Base-by-base conservation (phyloP, 192 early-diverging fungal species). In the Coemansia sp. region DNA sequence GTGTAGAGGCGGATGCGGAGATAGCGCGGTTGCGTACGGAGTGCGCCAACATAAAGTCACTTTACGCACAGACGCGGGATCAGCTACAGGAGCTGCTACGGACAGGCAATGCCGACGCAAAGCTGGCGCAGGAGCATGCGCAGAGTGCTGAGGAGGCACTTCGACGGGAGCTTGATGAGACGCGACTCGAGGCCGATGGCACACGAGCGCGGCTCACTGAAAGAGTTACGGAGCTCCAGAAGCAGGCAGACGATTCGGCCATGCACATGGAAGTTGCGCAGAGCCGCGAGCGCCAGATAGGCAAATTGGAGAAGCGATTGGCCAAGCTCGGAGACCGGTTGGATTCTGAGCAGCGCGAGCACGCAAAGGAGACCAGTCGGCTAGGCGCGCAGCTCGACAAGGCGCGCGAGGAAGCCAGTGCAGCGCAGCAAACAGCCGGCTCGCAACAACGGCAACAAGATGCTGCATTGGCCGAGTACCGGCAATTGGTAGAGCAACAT, bases 61-160 rank as follows among this genome's bases (percentile, higher is more conserved):
- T 79, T 0, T 79, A 79, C 28, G 66, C 71, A 3, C 76, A 79
- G 71, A 79, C 76, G 0, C 76, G 76, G 54, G 76, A 79, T 65
- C 76, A 79, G 57, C 71, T 79, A 19, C 76, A 79, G 25, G 76
- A 73, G 34, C 67, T 73, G 28, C 63, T 73, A 5, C 22, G 49
- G n/a, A 47, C 54, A 21, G 68, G 68, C 49, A 67, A 66, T 25
- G 55, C 68, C 30, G 73, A 76, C 3, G 32, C 59, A 21, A 47
- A 55, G 9, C 62, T 23, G 14, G 62, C 51, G 23, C 47, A 50
- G 18, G 69, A 69, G 47, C 54, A 61, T 14, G 66, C 65, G 4
- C 32, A 38, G 3, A 22, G 54, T 34, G 54, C 74, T 7, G 68
- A 76, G 5, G n/a, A 26, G 0, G 12, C 49, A 8, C 50, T 73